A percentile compares a stretch with the other conserved stretches of the same genome.
Conservation (phyloP, 176 grass and related monocot species). For the Sorghum bicolor region DNA sequence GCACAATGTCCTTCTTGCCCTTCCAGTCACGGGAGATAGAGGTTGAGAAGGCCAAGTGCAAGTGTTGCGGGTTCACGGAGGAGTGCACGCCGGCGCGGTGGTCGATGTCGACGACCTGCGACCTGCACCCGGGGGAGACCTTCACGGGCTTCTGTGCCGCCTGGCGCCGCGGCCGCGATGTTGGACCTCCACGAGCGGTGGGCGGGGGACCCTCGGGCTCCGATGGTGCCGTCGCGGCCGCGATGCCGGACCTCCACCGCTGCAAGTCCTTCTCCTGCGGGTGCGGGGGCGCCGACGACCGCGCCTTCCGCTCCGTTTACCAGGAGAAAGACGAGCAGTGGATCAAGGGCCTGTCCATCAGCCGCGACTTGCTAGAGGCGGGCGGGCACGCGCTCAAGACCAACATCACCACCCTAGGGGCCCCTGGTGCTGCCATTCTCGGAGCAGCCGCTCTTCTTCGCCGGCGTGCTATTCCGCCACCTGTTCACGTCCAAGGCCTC, state of each 20-base stretch:
- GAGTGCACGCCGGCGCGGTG: constrained; percentile 31
- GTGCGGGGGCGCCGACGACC: constrained; percentile 44
- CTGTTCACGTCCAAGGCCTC: constrained; percentile 61
- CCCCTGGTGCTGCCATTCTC: constrained; percentile 93
- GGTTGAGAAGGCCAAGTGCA: too few species aligned
- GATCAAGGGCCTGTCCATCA: constrained; percentile 88
- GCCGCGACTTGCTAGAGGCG: constrained; percentile 72
- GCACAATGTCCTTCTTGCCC: too few species aligned
- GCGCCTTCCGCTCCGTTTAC: constrained; percentile 78
- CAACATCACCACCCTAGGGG: constrained; percentile 96
- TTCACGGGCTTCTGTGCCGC: constrained; percentile 86
- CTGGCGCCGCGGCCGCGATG: constrained; percentile 51
- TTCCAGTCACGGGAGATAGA: too few species aligned
- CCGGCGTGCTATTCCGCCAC: constrained; percentile 84
- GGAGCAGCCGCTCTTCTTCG: constrained; percentile 94
- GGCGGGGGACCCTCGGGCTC: constrained; percentile 13
- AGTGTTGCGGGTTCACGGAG: too few species aligned
- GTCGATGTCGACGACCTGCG: constrained; percentile 51
- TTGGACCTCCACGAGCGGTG: constrained; percentile 66
- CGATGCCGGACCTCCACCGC: constrained; percentile 59
- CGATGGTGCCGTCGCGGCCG: constrained; percentile 6
- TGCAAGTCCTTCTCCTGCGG: constrained; percentile 84
- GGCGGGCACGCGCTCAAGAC: constrained; percentile 94
- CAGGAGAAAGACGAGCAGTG: constrained; percentile 98
- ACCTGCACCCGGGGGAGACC: constrained; percentile 76